Evolutionary conservation across 2,329 filamentous ascomycete species (phyloP).

Genomic region (Helotiales sp.): DNA sequence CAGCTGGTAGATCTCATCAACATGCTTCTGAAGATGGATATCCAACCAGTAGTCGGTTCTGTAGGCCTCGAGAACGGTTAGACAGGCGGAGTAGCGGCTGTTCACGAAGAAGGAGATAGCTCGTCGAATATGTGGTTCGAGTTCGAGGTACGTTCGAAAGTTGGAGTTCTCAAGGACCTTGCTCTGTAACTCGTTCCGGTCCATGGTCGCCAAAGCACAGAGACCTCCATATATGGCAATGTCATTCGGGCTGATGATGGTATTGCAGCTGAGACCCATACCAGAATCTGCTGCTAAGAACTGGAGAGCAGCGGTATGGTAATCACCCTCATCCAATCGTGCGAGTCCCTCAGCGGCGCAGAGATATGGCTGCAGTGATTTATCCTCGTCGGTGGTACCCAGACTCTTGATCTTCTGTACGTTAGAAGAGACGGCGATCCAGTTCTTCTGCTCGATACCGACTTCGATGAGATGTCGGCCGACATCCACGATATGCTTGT

Average conservation of each 20-base stretch:
- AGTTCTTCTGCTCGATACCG: conserved; percentile 77
- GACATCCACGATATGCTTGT: conserved; percentile 83
- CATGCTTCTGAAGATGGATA: conserved; percentile 78
- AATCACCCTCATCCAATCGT: conserved; percentile 60
- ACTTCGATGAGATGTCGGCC: conserved; percentile 78
- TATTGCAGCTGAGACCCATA: conserved; percentile 63
- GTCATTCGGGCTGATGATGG: conserved; percentile 82
- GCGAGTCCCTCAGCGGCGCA: conserved; percentile 65
- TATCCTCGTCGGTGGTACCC: conserved; percentile 50
- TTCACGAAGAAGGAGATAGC: conserved; percentile 89
- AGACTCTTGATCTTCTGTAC: conserved; percentile 68
- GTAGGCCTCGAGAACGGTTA: conserved; percentile 82
- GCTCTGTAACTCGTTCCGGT: conserved; percentile 73
- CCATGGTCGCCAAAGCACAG: conserved; percentile 88
- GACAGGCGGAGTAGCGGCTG: conserved; percentile 84
- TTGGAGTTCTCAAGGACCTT: conserved; percentile 77
- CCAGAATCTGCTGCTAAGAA: conserved; percentile 57
- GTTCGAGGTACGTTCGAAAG: conserved; percentile 87
- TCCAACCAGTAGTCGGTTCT: conserved; percentile 89
- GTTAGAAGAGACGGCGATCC: conserved; percentile 68
- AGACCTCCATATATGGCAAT: conserved; percentile 91
- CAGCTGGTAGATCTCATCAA: conserved; percentile 69
- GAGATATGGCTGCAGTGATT: conserved; percentile 54
- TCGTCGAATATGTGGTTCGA: conserved; percentile 92
- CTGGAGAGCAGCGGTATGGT: conserved; percentile 68